Evolutionary conservation across 2,329 filamentous ascomycete species (phyloP).

Genomic region (Fusarium tanahbumbuense): DNA sequence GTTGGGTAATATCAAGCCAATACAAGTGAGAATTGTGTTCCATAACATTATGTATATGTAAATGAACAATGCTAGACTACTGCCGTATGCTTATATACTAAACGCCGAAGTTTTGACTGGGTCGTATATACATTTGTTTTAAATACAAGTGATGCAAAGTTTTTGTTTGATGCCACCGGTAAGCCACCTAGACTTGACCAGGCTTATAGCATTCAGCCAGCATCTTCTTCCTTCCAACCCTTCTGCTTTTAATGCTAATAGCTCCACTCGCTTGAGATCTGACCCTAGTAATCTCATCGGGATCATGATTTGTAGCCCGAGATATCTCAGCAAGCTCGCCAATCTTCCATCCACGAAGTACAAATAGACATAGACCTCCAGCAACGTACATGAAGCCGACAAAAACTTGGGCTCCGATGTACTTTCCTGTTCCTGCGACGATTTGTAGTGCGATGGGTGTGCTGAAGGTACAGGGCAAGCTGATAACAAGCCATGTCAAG

Average conservation of each 20-base stretch:
- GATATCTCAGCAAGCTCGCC: slow-evolving; percentile 50
- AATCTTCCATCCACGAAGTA: slow-evolving; percentile 55
- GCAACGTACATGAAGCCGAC: slow-evolving; percentile 70
- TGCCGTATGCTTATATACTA: background rate
- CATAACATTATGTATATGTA: background rate
- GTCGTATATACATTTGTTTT: background rate
- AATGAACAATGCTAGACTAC: background rate
- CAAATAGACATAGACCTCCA: slow-evolving; percentile 52
- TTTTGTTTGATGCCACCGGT: background rate
- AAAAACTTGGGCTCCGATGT: slow-evolving; percentile 67
- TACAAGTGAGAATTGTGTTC: background rate
- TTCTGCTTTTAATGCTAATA: slow-evolving; percentile 45
- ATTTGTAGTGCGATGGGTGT: slow-evolving; percentile 73
- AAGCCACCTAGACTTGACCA: slow-evolving; percentile 42
- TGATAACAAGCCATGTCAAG: slow-evolving; percentile 77
- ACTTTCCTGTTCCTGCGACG: slow-evolving; percentile 57
- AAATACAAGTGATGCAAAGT: background rate
- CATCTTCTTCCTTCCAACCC: slow-evolving; percentile 50
- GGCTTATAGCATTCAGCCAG: slow-evolving; percentile 48
- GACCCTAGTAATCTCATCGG: slow-evolving; percentile 48
- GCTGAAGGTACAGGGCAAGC: slow-evolving; percentile 76
- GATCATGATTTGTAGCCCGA: slow-evolving; percentile 47
- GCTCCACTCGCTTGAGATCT: slow-evolving; percentile 49
- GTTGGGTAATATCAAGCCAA: background rate
- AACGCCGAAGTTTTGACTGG: background rate